Percentiles rank a stretch among this genome's conserved stretches.
These are phyloP conservation scores for Calonectria pauciramosa DNA, from an alignment of 2,329 filamentous ascomycete species.

Conservation along the genomic window DNA sequence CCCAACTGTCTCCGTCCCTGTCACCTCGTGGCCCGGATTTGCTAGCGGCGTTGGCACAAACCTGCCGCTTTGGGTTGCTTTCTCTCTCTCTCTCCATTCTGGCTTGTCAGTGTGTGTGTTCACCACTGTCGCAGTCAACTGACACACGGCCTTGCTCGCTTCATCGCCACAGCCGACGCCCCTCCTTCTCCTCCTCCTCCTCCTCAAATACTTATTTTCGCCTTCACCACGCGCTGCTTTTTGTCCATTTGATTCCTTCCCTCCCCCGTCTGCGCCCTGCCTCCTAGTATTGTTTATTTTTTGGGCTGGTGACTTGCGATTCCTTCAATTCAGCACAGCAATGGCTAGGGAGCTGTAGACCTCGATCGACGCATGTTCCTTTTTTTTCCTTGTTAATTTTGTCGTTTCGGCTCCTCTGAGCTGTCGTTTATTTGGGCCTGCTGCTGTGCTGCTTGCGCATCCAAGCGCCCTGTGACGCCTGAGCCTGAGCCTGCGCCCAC, in stretches of 20 bases:
- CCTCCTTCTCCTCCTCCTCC: slow-evolving; percentile 2
- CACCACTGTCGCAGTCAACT: slow-evolving; percentile 6
- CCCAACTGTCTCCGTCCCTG: not conserved
- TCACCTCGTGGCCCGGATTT: slow-evolving; percentile 12
- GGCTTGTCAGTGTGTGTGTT: slow-evolving; percentile 22
- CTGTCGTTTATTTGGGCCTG: not conserved
- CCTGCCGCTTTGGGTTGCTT: slow-evolving; percentile 32
- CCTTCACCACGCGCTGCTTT: not conserved
- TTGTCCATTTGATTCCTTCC: not conserved
- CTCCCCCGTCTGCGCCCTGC: not conserved
- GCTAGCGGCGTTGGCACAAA: slow-evolving; percentile 15
- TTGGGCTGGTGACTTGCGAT: not conserved
- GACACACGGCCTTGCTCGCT: slow-evolving; percentile 11
- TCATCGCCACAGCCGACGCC: slow-evolving; percentile 6
- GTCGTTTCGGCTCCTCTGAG: not conserved
- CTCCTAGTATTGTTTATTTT: not conserved
- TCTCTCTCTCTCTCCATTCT: slow-evolving; percentile 17
- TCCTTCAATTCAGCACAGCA: slow-evolving; percentile 5
- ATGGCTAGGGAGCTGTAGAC: slow-evolving; percentile 17
- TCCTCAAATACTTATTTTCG: not conserved
- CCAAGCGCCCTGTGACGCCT: not conserved
- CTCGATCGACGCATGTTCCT: slow-evolving; percentile 16
- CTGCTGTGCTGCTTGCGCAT: not conserved
- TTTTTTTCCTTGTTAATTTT: not conserved
- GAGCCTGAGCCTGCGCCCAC: not conserved